Base-by-base conservation (phyloP, 176 grass and related monocot genomes). In the Lolium rigidum region DNA sequence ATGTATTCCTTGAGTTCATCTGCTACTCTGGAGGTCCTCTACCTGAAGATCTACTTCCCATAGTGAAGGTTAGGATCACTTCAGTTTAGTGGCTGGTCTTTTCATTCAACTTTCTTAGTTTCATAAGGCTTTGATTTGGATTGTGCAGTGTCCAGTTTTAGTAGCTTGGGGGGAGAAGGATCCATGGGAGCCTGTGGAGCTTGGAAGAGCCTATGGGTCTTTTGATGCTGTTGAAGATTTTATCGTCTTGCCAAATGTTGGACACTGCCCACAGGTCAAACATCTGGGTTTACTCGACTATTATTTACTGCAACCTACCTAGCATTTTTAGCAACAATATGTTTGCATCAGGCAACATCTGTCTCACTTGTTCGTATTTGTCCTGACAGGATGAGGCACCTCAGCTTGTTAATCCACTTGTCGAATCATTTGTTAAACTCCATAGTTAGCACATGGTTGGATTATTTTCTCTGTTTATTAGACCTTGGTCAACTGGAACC, bases 1-100 rank as follows among this genome's bases (percentile, higher is more conserved):
- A 95, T 86, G 96, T 98, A 61, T 98, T 98, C 78, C 96, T 98
- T 38, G 93, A 98, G 78, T 98, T 98, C 65, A 98, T 98, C 74
- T 98, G 91, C 88, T 98, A 98, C 48, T 95, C 96, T 18, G 96
- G 91, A 76, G 96, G 96, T 59, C 96, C 96, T 87, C 92, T 98
- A n/a, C 93, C 96, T 28, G 93, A 98, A 87, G 96, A 98, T 65
- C 84, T 98, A 69, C 93, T 98, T 84, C 90, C 92, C 13, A 71
- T 69, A 83, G 84, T 98, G 26, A 91, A 91, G 96, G 93, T 98
- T 70, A 74, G 84, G 65, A 16, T 55, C 44, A 14, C 50, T 26
- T 51, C 56, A 62, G 64, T 48, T 60, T 2, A 71, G n/a, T 66
- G 6, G 43, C 84, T 51, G 38, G 2, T n/a, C 0, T 1, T 55